Conservation (phyloP, 2,329 filamentous ascomycete genomes). For the Ascosphaera pollenicola region DNA sequence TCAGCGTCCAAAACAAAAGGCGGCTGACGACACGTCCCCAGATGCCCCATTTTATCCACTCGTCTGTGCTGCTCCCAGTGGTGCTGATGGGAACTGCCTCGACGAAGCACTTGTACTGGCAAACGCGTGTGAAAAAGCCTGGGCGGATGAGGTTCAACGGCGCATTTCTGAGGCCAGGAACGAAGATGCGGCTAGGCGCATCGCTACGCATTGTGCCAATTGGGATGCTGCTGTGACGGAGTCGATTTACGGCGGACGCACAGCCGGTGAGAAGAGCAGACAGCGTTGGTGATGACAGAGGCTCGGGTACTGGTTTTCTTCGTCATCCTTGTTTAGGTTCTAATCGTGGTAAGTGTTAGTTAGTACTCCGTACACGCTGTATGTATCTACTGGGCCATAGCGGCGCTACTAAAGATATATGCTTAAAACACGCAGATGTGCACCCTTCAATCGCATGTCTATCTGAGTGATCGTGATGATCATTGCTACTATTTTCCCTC, state of each 20-base stretch:
- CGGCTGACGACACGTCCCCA: background rate
- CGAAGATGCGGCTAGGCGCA: constrained; percentile 5
- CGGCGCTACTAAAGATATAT: too few relatives aligned
- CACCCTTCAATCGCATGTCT: too few relatives aligned
- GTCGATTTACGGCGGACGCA: background rate
- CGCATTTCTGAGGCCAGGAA: constrained; percentile 4
- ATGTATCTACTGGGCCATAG: too few relatives aligned
- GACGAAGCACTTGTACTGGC: background rate
- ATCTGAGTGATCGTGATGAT: too few relatives aligned
- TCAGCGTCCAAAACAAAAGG: constrained; percentile 5
- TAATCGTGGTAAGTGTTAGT: background rate
- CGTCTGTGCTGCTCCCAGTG: background rate
- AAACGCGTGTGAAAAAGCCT: constrained; percentile 4
- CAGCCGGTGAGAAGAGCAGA: background rate
- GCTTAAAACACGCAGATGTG: too few relatives aligned
- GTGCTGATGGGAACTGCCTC: background rate
- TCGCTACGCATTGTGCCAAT: constrained; percentile 8
- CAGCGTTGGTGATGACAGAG: background rate
- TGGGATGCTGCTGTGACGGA: constrained; percentile 8
- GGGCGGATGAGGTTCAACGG: constrained; percentile 8
- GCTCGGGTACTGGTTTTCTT: background rate
- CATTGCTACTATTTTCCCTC: too few relatives aligned
- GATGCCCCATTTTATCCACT: constrained; percentile 1
- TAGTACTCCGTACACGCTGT: background rate
- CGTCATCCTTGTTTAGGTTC: too few relatives aligned